Base-by-base conservation (phyloP, 2,329 filamentous ascomycete genomes). In the Pestalotiopsis fici region DNA sequence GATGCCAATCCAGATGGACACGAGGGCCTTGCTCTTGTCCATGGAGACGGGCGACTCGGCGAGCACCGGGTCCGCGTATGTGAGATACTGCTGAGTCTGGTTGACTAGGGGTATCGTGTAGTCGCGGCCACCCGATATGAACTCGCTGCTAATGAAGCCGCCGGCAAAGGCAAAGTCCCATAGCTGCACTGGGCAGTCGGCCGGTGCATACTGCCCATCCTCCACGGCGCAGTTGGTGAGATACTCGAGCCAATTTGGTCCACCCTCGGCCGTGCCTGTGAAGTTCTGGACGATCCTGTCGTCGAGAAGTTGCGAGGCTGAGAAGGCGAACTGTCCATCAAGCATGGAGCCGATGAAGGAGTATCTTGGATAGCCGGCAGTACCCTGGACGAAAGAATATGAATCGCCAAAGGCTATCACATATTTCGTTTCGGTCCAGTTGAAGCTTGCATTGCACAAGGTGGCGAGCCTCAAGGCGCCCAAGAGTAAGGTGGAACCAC, bases 81-180 rank as follows among this genome's bases (percentile, higher is more conserved):
- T 69, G 2, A 78, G 71, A 72, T 83, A 88, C 69, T 86, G 83
- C 3, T 75, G 71, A 3, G 85, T 80, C 69, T 87, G 85, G 55
- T 83, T 82, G 62, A 82, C 80, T 18, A 87, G 76, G 1, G 79
- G 79, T 18, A 85, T 77, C 2, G 83, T 85, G 72, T 78, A 85
- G 71, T 83, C 80, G 72, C 86, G 83, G 68, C 87, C 86, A 4
- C 85, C 78, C 0, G 84, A 80, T 1, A 82, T 83, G 69, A 77
- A 80, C 65, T 77, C 74, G 9, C 76, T 76, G 7, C 81, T 81
- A 23, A 86, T 80, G 67, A 87, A 84, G 2, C 83, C 79, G 2
- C 85, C 85, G 0, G 83, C 85, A 68, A 86, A 87, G 1, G 85
- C 85, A 71, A 87, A 87, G 65, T 87, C 83, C 85, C 85, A 87